phyloP scores from a whole-genome alignment of 2,329 filamentous ascomycete species.

The Alternaria gaisen region DNA sequence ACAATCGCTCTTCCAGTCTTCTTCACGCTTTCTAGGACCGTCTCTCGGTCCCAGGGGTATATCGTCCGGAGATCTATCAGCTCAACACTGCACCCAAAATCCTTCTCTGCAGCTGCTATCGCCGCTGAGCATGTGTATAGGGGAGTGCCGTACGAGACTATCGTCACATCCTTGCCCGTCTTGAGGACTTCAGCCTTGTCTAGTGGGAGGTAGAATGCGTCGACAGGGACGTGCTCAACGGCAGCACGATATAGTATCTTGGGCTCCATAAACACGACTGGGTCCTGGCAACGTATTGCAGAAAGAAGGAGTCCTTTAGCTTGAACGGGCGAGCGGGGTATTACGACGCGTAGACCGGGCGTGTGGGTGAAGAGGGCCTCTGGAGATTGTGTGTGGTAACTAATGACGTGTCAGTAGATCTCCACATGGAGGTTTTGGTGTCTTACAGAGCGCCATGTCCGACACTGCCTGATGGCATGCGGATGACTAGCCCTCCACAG shows the following conservation, averaged over 20 bases:
- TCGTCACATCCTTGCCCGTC: constrained; percentile 79
- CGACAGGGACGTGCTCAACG: constrained; percentile 87
- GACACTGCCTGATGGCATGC: constrained; percentile 90
- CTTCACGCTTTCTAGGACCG: constrained; percentile 80
- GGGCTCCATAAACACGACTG: constrained; percentile 91
- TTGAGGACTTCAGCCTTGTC: constrained; percentile 87
- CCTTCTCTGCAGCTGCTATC: constrained; percentile 77
- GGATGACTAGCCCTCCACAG: constrained; percentile 81
- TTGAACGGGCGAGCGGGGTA: constrained; percentile 85
- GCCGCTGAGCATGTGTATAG: constrained; percentile 84
- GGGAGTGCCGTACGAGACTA: constrained; percentile 89
- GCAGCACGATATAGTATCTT: constrained; percentile 92
- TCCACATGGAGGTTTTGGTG: neutral
- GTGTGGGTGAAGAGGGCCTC: constrained; percentile 89
- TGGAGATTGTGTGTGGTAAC: constrained; percentile 87
- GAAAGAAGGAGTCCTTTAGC: constrained; percentile 86
- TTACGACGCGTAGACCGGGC: constrained; percentile 83
- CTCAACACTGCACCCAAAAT: constrained; percentile 79
- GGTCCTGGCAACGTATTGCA: constrained; percentile 80
- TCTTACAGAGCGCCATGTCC: constrained; percentile 81
- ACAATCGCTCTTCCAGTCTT: constrained; percentile 89
- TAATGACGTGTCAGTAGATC: constrained; percentile 30
- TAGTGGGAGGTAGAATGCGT: constrained; percentile 81
- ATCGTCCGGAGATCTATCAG: constrained; percentile 87
- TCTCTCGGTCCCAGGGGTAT: constrained; percentile 89